These are phyloP conservation scores for Pseudocercospora pini-densiflorae DNA, from an alignment of 2,329 filamentous ascomycete species.

Conservation along the genomic window DNA sequence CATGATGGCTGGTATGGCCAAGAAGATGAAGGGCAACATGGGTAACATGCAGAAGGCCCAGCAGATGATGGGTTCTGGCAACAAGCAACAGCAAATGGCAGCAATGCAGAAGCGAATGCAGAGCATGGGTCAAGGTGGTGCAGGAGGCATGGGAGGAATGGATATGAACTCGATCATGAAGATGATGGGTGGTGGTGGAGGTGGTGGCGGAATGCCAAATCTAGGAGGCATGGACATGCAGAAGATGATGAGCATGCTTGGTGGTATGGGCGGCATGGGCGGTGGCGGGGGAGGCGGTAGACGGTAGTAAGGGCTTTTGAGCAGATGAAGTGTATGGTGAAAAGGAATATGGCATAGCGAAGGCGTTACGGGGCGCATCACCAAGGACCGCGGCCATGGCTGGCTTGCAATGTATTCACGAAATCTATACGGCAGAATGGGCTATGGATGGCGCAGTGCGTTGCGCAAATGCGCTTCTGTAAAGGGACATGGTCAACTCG, in stretches of 20 bases:
- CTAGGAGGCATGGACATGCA: slow-evolving; percentile 63
- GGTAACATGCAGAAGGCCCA: slow-evolving; percentile 97
- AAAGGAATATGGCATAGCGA: neutral
- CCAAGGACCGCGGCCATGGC: neutral
- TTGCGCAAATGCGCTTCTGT: neutral
- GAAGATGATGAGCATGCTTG: slow-evolving; percentile 77
- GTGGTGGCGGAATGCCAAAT: slow-evolving; percentile 66
- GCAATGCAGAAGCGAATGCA: slow-evolving; percentile 97
- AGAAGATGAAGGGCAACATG: slow-evolving; percentile 98
- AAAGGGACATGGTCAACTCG: neutral
- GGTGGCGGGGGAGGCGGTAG: slow-evolving; percentile 21
- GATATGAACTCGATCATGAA: slow-evolving; percentile 89
- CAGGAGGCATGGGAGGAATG: slow-evolving; percentile 65
- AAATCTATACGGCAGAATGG: neutral
- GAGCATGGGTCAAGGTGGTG: slow-evolving; percentile 80
- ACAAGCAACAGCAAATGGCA: slow-evolving; percentile 90
- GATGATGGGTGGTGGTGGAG: slow-evolving; percentile 74
- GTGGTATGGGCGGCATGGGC: slow-evolving; percentile 61
- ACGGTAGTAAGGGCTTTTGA: neutral
- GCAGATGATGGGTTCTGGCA: slow-evolving; percentile 85
- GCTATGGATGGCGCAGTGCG: neutral
- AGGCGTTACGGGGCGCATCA: neutral
- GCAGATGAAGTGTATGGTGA: neutral
- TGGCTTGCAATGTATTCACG: neutral
- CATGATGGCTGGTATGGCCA: slow-evolving; percentile 99